phyloP scores from a whole-genome alignment of 1,139 yeast genomes.

The Yamadazyma sp. region DNA sequence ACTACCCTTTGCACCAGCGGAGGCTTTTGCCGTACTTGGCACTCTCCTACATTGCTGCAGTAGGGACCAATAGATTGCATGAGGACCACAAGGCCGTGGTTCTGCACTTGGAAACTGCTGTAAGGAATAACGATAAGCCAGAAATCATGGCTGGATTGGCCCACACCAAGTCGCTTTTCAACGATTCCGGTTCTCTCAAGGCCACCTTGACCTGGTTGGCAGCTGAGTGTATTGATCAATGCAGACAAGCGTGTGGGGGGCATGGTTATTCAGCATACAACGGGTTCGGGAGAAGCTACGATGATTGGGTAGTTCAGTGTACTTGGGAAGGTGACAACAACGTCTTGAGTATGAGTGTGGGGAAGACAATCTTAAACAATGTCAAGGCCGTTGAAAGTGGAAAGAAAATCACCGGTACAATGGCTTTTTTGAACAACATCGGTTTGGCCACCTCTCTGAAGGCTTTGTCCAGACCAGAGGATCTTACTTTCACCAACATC shows the following conservation, averaged over 20 bases:
- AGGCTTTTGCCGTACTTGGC: slow-evolving; percentile 49
- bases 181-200: slow-evolving; percentile 48
- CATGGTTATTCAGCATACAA: slow-evolving; percentile 49
- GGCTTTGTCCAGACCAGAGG: slow-evolving; percentile 25
- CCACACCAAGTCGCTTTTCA: slow-evolving; percentile 40
- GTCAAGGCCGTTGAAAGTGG: slow-evolving; percentile 24
- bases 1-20: slow-evolving; percentile 50
- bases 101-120: slow-evolving; percentile 36
- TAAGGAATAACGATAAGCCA: slow-evolving; percentile 30
- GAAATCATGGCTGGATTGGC: slow-evolving; percentile 34
- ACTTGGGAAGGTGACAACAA: slow-evolving; percentile 56
- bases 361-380: slow-evolving; percentile 42
- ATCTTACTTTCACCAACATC: slow-evolving; percentile 30
- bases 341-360: slow-evolving; percentile 43
- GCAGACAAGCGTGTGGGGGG: slow-evolving; percentile 53
- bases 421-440: slow-evolving; percentile 35
- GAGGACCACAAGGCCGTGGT: slow-evolving; percentile 29
- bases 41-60: slow-evolving; percentile 40
- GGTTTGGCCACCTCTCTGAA: slow-evolving; percentile 23
- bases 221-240: slow-evolving; percentile 45
- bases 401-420: slow-evolving; percentile 29
- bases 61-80: slow-evolving; percentile 41
- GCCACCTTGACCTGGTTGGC: slow-evolving; percentile 49
- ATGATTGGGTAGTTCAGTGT: slow-evolving; percentile 53
- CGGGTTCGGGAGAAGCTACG: slow-evolving; percentile 47